A percentile compares a stretch with the other conserved stretches of the same genome.
phyloP scores from a whole-genome alignment of 2,329 filamentous ascomycete species.

The Thelonectria blattea region DNA sequence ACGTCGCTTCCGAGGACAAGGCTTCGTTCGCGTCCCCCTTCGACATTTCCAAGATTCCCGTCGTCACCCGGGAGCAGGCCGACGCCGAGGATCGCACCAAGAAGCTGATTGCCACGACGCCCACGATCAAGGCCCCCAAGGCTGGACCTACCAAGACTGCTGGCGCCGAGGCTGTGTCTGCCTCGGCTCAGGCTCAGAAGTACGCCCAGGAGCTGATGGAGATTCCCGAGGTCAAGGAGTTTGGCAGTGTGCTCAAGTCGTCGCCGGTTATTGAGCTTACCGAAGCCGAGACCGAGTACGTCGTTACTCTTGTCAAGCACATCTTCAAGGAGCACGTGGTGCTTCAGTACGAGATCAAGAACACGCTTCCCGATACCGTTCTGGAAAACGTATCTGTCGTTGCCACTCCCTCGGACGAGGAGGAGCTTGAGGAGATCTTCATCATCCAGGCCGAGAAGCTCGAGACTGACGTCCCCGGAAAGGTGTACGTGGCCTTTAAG shows the following conservation, averaged over 20 bases:
- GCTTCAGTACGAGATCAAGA: constrained; percentile 96
- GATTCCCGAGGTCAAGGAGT: constrained; percentile 89
- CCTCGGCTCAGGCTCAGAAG: constrained; percentile 82
- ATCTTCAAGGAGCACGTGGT: constrained; percentile 98
- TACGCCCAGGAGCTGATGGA: constrained; percentile 86
- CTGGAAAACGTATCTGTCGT: constrained; percentile 88
- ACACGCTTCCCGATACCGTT: constrained; percentile 89
- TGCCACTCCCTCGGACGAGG: constrained; percentile 79
- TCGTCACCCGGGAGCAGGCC: constrained; percentile 94
- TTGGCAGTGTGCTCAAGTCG: constrained; percentile 91
- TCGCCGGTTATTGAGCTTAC: constrained; percentile 86
- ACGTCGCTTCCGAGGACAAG: constrained; percentile 91
- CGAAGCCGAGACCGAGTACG: constrained; percentile 96
- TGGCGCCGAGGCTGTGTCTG: constrained; percentile 77
- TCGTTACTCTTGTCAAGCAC: constrained; percentile 92
- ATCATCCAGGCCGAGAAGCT: constrained; percentile 89
- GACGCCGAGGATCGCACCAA: constrained; percentile 95
- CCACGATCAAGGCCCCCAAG: constrained; percentile 92
- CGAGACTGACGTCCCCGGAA: constrained; percentile 83
- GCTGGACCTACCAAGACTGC: constrained; percentile 75
- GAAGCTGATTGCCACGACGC: constrained; percentile 92
- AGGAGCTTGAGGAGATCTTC: constrained; percentile 88
- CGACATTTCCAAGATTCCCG: constrained; percentile 87
- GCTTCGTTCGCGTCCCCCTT: constrained; percentile 84
- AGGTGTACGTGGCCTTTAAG: constrained; percentile 94